Conservation (phyloP, 2,329 filamentous ascomycete species). For the Trichoderma afroharzianum region DNA sequence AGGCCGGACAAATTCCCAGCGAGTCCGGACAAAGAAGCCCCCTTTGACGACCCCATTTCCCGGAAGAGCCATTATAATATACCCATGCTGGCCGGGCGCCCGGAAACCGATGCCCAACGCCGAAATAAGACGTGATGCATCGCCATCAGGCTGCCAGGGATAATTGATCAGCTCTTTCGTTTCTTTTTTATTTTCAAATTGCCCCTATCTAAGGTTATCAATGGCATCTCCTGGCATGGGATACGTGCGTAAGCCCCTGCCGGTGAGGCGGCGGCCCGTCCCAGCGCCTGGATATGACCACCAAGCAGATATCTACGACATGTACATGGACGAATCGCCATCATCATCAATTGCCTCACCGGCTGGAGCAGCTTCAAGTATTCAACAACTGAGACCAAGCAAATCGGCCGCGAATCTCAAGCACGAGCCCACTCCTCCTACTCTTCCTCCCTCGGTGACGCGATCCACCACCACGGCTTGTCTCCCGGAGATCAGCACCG, state of each 20-base stretch:
- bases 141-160: neutral
- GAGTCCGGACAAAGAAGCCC: neutral
- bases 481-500: neutral
- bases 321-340: neutral
- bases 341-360: neutral
- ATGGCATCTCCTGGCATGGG: conserved; percentile 1
- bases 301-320: neutral
- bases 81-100: neutral
- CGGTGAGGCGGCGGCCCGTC: conserved; percentile 12
- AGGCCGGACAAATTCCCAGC: neutral
- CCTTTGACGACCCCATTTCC: neutral
- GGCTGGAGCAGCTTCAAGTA: neutral
- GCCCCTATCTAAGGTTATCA: neutral
- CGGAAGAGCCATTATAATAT: conserved; percentile 9
- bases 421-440: neutral
- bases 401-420: conserved; percentile 20
- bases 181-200: neutral
- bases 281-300: neutral
- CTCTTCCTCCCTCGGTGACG: neutral
- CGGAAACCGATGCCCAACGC: neutral
- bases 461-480: neutral
- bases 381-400: conserved; percentile 17
- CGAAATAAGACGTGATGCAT: neutral
- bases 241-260: neutral
- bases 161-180: neutral